Percentiles rank a stretch among this genome's conserved stretches.
These are phyloP conservation scores for Penicillium bovifimosum DNA, from an alignment of 495 filamentous ascomycete genomes.

Conservation along the genomic window DNA sequence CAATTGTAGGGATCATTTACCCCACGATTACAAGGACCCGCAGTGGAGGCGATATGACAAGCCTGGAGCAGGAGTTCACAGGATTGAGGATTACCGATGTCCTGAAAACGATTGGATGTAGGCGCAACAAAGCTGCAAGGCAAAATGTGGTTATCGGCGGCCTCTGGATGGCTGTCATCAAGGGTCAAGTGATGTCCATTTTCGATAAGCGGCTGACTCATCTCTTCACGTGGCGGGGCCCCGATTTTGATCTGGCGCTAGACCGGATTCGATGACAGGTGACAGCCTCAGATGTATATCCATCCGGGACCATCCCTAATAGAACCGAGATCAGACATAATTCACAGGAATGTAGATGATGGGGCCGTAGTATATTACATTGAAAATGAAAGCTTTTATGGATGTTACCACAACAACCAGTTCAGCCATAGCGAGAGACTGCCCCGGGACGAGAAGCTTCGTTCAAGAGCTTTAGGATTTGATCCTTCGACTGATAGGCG, in stretches of 20 bases:
- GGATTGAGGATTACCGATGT: conserved; percentile 1
- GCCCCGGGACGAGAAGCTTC: too few relatives aligned
- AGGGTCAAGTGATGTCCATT: background rate
- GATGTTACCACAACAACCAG: too few relatives aligned
- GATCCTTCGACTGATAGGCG: too few relatives aligned
- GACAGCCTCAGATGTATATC: too few relatives aligned
- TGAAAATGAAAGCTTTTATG: too few relatives aligned
- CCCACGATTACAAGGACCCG: conserved; percentile 22
- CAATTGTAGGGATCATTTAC: conserved; percentile 9
- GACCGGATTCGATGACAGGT: too few relatives aligned
- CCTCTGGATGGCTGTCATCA: conserved; percentile 21
- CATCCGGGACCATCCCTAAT: too few relatives aligned
- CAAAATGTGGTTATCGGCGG: conserved; percentile 17
- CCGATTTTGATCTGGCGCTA: background rate
- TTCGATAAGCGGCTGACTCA: conserved; percentile 15
- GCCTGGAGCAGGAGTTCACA: background rate
- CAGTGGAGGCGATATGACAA: conserved; percentile 17
- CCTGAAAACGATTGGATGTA: conserved; percentile 17
- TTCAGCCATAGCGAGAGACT: too few relatives aligned
- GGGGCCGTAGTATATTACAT: too few relatives aligned
- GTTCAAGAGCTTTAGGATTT: too few relatives aligned
- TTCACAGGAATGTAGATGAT: too few relatives aligned
- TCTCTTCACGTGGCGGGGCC: conserved; percentile 1
- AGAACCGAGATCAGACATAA: too few relatives aligned
- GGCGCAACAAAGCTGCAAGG: background rate